Conservation (phyloP, 257 asterid species). For the Pogostemon cablin region DNA sequence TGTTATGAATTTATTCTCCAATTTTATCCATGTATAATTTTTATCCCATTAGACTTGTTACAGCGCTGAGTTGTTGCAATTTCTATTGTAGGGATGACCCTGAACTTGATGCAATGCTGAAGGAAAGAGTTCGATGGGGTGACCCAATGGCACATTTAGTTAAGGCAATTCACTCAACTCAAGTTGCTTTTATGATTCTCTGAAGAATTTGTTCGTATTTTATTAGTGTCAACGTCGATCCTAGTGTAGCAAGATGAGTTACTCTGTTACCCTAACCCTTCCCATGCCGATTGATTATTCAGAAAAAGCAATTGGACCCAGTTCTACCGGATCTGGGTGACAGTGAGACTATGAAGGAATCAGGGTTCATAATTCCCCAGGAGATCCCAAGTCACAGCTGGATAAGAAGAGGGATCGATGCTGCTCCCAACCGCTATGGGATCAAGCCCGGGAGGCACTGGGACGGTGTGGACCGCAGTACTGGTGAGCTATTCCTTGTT, state of each 20-base stretch:
- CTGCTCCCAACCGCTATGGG: slow-evolving; percentile 80
- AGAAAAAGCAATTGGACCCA: slow-evolving; percentile 62
- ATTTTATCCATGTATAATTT: slow-evolving; percentile 1
- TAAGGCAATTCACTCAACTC: slow-evolving; percentile 44
- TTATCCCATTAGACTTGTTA: slow-evolving; percentile 10
- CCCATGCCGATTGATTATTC: slow-evolving; percentile 30
- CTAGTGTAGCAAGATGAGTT: too few relatives aligned
- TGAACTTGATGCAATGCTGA: slow-evolving; percentile 83
- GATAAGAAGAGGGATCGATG: slow-evolving; percentile 69
- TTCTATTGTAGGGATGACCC: slow-evolving; percentile 73
- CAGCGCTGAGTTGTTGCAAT: slow-evolving; percentile 9
- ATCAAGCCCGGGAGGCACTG: slow-evolving; percentile 94
- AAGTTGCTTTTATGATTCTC: slow-evolving; percentile 4
- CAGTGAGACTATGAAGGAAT: slow-evolving; percentile 74
- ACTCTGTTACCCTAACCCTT: slow-evolving; percentile 16
- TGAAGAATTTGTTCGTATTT: not conserved
- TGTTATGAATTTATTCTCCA: not conserved
- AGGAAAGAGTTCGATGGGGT: slow-evolving; percentile 91
- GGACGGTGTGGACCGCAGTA: slow-evolving; percentile 96
- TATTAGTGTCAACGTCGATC: not conserved
- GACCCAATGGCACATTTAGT: slow-evolving; percentile 97
- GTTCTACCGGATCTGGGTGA: slow-evolving; percentile 68
- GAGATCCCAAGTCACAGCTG: slow-evolving; percentile 81
- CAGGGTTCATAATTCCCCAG: slow-evolving; percentile 87
- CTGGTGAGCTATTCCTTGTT: slow-evolving; percentile 44